Conservation (phyloP, 2,329 filamentous ascomycete species). For the Alternaria panax region DNA sequence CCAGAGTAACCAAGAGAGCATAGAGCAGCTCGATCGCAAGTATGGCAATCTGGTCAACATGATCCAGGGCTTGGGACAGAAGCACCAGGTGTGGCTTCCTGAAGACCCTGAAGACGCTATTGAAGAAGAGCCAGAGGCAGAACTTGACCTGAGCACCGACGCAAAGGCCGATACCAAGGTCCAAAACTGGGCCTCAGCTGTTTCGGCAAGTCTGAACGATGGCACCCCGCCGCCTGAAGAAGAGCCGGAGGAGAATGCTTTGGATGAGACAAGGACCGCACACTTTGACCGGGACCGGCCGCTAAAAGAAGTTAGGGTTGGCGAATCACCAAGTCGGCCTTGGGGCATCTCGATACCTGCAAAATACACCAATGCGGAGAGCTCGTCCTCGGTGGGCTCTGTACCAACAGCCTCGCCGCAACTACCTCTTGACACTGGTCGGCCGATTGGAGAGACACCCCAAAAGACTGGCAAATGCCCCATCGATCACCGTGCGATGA, state of each 20-base stretch:
- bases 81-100: conserved; percentile 87
- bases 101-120: conserved; percentile 58
- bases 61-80: conserved; percentile 87
- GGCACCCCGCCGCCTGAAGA: conserved; percentile 50
- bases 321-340: conserved; percentile 89
- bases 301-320: conserved; percentile 87
- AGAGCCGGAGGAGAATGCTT: conserved; percentile 45
- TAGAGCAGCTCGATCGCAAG: conserved; percentile 89
- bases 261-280: conserved; percentile 69
- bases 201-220: conserved; percentile 65
- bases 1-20: conserved; percentile 83
- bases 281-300: conserved; percentile 87
- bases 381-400: conserved; percentile 49
- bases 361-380: conserved; percentile 53
- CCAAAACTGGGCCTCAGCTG: conserved; percentile 83
- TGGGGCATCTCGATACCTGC: conserved; percentile 88
- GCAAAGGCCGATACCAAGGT: conserved; percentile 72
- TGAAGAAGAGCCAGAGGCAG: conserved; percentile 55
- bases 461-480: conserved; percentile 46
- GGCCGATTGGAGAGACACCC: conserved; percentile 34
- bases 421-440: conserved; percentile 58
- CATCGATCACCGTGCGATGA: conserved; percentile 43
- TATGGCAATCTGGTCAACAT: conserved; percentile 92
- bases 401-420: conserved; percentile 56
- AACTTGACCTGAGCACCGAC: conserved; percentile 52